Conservation (phyloP, 306 rosid genomes). For the Acmispon strigosus region DNA sequence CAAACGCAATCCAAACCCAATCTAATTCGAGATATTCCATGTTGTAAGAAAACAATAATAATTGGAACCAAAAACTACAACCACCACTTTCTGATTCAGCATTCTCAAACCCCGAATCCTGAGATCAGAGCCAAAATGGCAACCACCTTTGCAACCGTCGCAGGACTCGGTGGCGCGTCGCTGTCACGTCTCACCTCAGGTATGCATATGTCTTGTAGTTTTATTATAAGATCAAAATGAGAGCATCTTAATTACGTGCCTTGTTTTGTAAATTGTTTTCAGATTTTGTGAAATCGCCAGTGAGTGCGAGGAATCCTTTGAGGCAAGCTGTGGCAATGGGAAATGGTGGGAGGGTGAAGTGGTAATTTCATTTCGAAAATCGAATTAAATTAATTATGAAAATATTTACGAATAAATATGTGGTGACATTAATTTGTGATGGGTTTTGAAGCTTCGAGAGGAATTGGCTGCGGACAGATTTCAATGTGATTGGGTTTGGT, state of each 20-base stretch:
- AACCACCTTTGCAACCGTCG: conserved; percentile 53
- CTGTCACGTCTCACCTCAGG: conserved; percentile 41
- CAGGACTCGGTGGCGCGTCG: conserved; percentile 47
- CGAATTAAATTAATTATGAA: too few relatives aligned
- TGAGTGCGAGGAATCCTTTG: conserved; percentile 53
- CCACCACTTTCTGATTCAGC: conserved; percentile 10
- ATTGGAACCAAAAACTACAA: neutral
- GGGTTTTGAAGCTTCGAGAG: conserved; percentile 53
- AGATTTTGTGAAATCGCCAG: conserved; percentile 58
- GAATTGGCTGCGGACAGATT: conserved; percentile 76
- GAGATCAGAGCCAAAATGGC: conserved; percentile 36
- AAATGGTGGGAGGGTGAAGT: conserved; percentile 54
- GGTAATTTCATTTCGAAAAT: conserved; percentile 54
- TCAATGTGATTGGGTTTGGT: conserved; percentile 88
- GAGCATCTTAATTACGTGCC: neutral
- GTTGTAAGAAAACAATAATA: neutral
- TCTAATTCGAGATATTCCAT: neutral
- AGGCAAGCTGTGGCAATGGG: conserved; percentile 41
- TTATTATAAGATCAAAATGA: neutral
- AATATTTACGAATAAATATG: too few relatives aligned
- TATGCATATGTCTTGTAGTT: neutral
- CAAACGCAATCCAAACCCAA: conserved; percentile 42
- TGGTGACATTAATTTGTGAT: neutral
- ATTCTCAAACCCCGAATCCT: neutral
- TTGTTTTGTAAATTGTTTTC: neutral